These are phyloP conservation scores for Priceomyces melissophilus DNA, from an alignment of 805 yeast species.

Conservation along the genomic window DNA sequence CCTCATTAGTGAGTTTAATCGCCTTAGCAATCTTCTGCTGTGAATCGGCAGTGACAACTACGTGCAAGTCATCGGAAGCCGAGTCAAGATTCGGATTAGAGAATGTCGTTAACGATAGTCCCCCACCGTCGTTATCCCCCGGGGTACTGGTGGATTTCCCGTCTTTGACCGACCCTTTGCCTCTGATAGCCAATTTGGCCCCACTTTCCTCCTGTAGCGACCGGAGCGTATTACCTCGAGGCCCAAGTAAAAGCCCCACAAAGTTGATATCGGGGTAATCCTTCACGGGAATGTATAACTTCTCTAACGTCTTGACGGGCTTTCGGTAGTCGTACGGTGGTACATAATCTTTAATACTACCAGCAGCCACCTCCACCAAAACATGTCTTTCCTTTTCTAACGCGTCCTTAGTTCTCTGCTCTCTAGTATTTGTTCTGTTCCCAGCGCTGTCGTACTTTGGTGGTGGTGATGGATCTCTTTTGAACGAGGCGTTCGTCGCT, in stretches of 20 bases:
- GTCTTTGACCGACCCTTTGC: constrained; percentile 93
- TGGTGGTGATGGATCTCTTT: constrained; percentile 81
- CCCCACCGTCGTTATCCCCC: constrained; percentile 29
- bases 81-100: constrained; percentile 20
- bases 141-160: constrained; percentile 61
- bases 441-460: constrained; percentile 86
- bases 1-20: constrained; percentile 64
- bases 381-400: constrained; percentile 78
- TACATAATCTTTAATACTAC: constrained; percentile 66
- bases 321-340: constrained; percentile 82
- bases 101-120: constrained; percentile 15
- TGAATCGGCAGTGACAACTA: constrained; percentile 78
- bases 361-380: constrained; percentile 71
- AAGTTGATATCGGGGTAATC: constrained; percentile 92
- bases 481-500: constrained; percentile 33
- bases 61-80: constrained; percentile 74
- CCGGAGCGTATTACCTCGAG: constrained; percentile 88
- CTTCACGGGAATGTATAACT: constrained; percentile 77
- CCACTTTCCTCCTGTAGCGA: constrained; percentile 81
- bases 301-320: constrained; percentile 66
- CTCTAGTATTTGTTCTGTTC: constrained; percentile 81
- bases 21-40: constrained; percentile 77
- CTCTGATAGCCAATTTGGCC: constrained; percentile 87
- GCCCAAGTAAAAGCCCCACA: constrained; percentile 87
- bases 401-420: constrained; percentile 54